phyloP scores from a whole-genome alignment of 192 early-diverging fungal genomes.

The Coemansia biformis region DNA sequence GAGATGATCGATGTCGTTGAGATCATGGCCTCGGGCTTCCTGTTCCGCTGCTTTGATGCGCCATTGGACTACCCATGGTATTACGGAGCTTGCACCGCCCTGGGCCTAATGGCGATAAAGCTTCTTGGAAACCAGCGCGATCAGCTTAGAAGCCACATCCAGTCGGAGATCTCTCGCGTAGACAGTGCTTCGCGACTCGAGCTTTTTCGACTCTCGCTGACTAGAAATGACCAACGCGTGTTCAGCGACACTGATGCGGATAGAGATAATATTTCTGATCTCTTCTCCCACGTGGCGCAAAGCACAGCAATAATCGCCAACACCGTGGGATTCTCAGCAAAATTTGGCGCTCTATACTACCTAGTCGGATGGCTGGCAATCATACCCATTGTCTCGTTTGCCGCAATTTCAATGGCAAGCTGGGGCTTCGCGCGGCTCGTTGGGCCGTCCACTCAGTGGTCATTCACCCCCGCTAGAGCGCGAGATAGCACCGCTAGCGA shows the following conservation, averaged over 20 bases:
- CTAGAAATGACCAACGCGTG: background rate
- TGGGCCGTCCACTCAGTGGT: slow-evolving; percentile 17
- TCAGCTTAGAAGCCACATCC: background rate
- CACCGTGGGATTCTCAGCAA: background rate
- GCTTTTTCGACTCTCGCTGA: slow-evolving; percentile 23
- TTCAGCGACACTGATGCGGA: background rate
- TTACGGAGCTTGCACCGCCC: slow-evolving; percentile 4
- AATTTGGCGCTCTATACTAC: slow-evolving; percentile 13
- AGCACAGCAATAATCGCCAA: too few species aligned
- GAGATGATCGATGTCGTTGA: background rate
- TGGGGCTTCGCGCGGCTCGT: slow-evolving; percentile 5
- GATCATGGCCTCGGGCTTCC: slow-evolving; percentile 5
- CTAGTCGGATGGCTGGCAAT: slow-evolving; percentile 21
- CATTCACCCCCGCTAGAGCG: background rate
- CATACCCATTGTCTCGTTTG: slow-evolving; percentile 9
- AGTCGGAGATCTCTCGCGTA: background rate
- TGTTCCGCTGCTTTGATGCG: slow-evolving; percentile 21
- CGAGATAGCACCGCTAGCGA: slow-evolving; percentile 13
- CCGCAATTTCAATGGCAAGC: background rate
- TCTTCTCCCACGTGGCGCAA: too few species aligned
- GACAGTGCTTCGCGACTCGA: slow-evolving; percentile 19
- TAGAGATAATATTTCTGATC: too few species aligned
- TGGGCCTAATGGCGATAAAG: background rate
- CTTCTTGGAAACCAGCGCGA: slow-evolving; percentile 2
- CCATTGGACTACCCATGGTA: slow-evolving; percentile 10